Base-by-base conservation (phyloP, 108 stramenopile genomes). In the Mediolabrus comicus region DNA sequence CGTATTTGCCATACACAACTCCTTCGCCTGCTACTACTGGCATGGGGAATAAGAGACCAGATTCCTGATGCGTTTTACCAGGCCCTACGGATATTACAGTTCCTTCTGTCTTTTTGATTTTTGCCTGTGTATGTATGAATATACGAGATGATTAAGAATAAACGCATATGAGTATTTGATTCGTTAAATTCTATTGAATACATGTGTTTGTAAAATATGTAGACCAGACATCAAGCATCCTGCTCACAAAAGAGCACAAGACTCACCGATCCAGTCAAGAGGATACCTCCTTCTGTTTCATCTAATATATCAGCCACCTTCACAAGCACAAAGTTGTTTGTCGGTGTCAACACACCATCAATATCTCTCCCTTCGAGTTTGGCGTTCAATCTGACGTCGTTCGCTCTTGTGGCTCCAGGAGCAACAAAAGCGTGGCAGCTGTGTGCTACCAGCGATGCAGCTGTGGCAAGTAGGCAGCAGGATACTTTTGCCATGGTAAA, bases 1-100 rank as follows among this genome's bases (percentile, higher is more conserved):
- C 92, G 69, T 85, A 94, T 65, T 91, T 81, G 59, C 95, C 95
- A 61, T 93, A 96, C 0, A 96, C 84, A 8, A 96, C 95, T 33
- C 77, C 68, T 0, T 96, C 89, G 5, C 95, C 95, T 3, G 75
- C 63, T 10, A 36, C 33, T 10, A 96, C 86, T n/a, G 91, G 86
- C 77, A 94, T 91, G 22, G 77, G 79, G 53, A 92, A 77, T 0
- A 83, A 59, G 1, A 77, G 56, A 1, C 92, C 95, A 25, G 92
- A 88, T 62, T 94, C 92, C 22, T 77, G 83, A 64, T 96, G 87
- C 1, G 84, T 84, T 30, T 69, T 79, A 31, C 95, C 95, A 1
- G 95, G 91, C 11, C 95, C 95, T 9, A 81, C 79, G 4, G 85
- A 62, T 24, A 93, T 75, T 8, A 94, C 92, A 0, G 43, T 71